phyloP scores from a whole-genome alignment of 176 grass and related monocot genomes.

The Paspalum vaginatum region DNA sequence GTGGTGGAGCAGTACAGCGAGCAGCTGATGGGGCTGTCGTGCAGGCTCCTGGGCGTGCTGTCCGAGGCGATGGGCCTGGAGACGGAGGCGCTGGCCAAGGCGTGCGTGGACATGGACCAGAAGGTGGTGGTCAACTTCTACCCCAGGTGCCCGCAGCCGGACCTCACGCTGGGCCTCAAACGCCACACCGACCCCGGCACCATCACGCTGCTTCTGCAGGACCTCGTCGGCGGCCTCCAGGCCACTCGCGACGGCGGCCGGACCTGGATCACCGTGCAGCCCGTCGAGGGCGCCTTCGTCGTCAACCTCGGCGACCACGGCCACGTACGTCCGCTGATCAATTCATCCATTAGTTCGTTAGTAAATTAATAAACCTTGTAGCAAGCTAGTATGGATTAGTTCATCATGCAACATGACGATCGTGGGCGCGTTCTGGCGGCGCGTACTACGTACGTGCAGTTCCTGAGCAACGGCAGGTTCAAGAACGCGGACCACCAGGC shows the following conservation, averaged over 20 bases:
- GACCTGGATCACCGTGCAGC: slow-evolving; percentile 90
- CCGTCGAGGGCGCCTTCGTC: slow-evolving; percentile 70
- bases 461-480: slow-evolving; percentile 89
- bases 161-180: slow-evolving; percentile 92
- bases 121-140: slow-evolving; percentile 98
- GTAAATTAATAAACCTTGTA: neutral
- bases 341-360: neutral
- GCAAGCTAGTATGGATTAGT: too few species aligned
- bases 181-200: slow-evolving; percentile 93
- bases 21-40: slow-evolving; percentile 63
- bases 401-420: neutral
- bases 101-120: slow-evolving; percentile 94
- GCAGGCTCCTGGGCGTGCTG: slow-evolving; percentile 77
- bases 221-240: slow-evolving; percentile 95
- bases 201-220: slow-evolving; percentile 90
- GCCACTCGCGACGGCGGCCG: slow-evolving; percentile 79
- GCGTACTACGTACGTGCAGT: slow-evolving; percentile 44
- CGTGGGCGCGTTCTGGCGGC: neutral
- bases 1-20: slow-evolving; percentile 83
- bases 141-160: slow-evolving; percentile 87
- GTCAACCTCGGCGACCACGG: slow-evolving; percentile 97
- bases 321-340: slow-evolving; percentile 41
- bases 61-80: slow-evolving; percentile 90
- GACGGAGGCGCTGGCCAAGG: slow-evolving; percentile 54
- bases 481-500: slow-evolving; percentile 95